Percentiles rank a stretch among this genome's conserved stretches.
phyloP scores from a whole-genome alignment of 345 rosid genomes.

The Odontarrhena argentea region DNA sequence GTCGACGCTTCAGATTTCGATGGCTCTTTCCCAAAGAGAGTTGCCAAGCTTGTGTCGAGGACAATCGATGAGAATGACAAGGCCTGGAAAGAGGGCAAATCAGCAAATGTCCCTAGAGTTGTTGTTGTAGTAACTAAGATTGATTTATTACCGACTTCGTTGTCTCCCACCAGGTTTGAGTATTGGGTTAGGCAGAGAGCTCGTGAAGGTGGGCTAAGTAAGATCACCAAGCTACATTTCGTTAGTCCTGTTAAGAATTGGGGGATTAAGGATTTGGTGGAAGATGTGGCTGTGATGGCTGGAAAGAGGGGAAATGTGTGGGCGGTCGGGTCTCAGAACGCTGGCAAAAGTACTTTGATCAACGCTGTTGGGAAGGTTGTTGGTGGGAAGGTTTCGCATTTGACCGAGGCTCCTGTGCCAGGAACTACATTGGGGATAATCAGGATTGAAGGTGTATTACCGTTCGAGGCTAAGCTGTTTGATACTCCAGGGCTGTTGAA shows the following conservation, averaged over 20 bases:
- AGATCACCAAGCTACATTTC: conserved; percentile 72
- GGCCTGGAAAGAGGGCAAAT: conserved; percentile 82
- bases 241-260: conserved; percentile 86
- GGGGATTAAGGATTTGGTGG: conserved; percentile 81
- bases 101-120: conserved; percentile 81
- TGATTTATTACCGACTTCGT: conserved; percentile 73
- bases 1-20: conserved; percentile 92
- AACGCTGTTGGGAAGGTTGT: conserved; percentile 70
- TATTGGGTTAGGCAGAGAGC: conserved; percentile 92
- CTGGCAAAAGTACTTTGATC: conserved; percentile 86
- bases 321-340: conserved; percentile 92
- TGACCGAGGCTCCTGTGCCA: conserved; percentile 93
- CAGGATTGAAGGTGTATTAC: conserved; percentile 81
- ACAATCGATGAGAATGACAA: conserved; percentile 66
- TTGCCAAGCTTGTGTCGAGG: conserved; percentile 71
- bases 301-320: conserved; percentile 90
- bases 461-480: conserved; percentile 72
- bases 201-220: conserved; percentile 69
- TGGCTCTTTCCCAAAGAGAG: conserved; percentile 82
- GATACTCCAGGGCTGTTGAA: conserved; percentile 92
- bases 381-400: conserved; percentile 54
- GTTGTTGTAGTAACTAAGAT: conserved; percentile 85
- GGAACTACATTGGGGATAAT: conserved; percentile 90
- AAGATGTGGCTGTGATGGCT: conserved; percentile 67
- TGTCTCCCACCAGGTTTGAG: conserved; percentile 73